Conservation (phyloP, 2,329 filamentous ascomycete genomes). For the Ophiostoma tasmaniense region DNA sequence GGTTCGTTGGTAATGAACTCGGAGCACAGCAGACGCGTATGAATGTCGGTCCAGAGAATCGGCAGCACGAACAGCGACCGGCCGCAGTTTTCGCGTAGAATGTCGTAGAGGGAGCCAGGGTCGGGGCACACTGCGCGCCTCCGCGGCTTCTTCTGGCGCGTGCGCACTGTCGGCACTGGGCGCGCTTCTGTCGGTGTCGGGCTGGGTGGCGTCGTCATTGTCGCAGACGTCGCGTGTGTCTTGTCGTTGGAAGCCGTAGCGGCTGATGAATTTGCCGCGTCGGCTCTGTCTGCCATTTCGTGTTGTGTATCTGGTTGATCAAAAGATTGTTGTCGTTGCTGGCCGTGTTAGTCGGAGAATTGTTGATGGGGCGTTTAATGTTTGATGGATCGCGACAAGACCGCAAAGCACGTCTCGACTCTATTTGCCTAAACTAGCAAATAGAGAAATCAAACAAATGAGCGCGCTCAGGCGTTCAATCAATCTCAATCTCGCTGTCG, state of each 20-base stretch:
- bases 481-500: neutral
- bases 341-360: neutral
- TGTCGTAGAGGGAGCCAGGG: conserved; percentile 43
- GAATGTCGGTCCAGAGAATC: conserved; percentile 48
- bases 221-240: neutral
- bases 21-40: conserved; percentile 40
- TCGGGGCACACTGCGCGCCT: conserved; percentile 29
- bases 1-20: conserved; percentile 34
- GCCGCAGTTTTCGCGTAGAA: conserved; percentile 41
- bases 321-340: neutral
- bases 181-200: conserved; percentile 1
- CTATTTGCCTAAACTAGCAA: neutral
- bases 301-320: neutral
- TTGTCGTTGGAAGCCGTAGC: neutral
- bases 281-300: neutral
- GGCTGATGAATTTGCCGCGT: neutral
- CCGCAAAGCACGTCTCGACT: neutral
- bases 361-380: neutral
- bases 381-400: neutral
- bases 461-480: neutral
- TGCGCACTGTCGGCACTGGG: neutral
- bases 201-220: neutral
- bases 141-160: neutral
- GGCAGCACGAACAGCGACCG: conserved; percentile 43
- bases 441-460: neutral